phyloP scores from a whole-genome alignment of 2,329 filamentous ascomycete species.

The Scopulariopsis brevicaulis region DNA sequence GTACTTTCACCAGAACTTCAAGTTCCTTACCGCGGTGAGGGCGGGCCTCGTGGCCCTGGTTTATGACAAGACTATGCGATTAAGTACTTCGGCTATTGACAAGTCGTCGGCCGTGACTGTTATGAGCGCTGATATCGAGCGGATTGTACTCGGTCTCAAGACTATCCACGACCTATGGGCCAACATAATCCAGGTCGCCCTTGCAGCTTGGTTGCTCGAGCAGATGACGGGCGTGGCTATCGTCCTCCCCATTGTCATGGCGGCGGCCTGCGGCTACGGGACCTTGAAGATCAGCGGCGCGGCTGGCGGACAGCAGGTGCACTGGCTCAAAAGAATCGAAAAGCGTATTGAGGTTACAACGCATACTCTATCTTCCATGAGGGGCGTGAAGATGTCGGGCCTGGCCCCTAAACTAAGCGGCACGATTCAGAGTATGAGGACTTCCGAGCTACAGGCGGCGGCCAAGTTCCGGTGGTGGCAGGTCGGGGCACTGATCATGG shows the following conservation, averaged over 20 bases:
- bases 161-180: constrained; percentile 29
- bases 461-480: too few species aligned
- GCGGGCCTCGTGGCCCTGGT: constrained; percentile 19
- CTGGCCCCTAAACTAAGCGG: constrained; percentile 11
- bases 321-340: constrained; percentile 24
- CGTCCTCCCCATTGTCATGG: constrained; percentile 21
- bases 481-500: too few species aligned
- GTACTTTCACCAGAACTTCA: constrained; percentile 26
- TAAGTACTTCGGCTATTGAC: constrained; percentile 19
- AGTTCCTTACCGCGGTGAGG: constrained; percentile 18
- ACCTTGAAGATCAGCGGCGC: too few species aligned
- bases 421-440: constrained; percentile 16
- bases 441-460: constrained; percentile 13
- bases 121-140: constrained; percentile 35
- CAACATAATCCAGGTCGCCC: constrained; percentile 24
- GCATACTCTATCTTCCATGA: constrained; percentile 19
- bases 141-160: constrained; percentile 20
- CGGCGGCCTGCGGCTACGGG: constrained; percentile 1
- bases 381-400: constrained; percentile 16
- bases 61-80: constrained; percentile 19
- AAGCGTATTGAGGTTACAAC: constrained; percentile 19
- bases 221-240: constrained; percentile 33
- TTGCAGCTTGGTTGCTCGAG: constrained; percentile 35
- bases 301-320: constrained; percentile 13
- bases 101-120: constrained; percentile 30